These are phyloP conservation scores for Cryptococcus amylolentus DNA, from an alignment of 1,284 basidiomycete species.

Conservation along the genomic window DNA sequence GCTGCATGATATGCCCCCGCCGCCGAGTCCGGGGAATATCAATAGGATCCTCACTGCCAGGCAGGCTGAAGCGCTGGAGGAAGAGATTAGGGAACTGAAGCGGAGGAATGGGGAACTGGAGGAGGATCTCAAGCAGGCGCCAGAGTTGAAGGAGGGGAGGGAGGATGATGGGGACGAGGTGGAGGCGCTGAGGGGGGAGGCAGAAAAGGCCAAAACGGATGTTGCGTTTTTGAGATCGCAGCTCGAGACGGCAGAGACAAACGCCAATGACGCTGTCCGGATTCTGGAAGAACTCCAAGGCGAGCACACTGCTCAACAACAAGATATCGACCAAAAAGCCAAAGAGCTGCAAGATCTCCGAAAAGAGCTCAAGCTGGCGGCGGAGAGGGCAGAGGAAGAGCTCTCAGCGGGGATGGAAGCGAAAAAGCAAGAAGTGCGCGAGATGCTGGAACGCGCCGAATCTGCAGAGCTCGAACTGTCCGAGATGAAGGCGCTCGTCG, in stretches of 20 bases:
- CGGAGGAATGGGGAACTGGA: conserved; percentile 37
- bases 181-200: conserved; percentile 36
- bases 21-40: conserved; percentile 44
- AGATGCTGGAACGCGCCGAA: conserved; percentile 39
- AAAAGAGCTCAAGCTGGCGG: conserved; percentile 40
- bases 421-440: conserved; percentile 44
- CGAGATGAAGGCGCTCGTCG: conserved; percentile 40
- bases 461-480: conserved; percentile 32
- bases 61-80: conserved; percentile 47
- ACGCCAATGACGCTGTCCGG: conserved; percentile 36
- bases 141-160: conserved; percentile 20
- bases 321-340: conserved; percentile 30
- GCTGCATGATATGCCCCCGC: conserved; percentile 47
- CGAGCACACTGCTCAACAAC: conserved; percentile 25
- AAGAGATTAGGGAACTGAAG: conserved; percentile 38
- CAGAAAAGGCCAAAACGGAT: conserved; percentile 26
- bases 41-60: conserved; percentile 18
- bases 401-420: conserved; percentile 50
- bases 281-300: conserved; percentile 36
- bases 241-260: conserved; percentile 36
- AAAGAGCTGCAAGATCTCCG: conserved; percentile 37
- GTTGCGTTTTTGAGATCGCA: conserved; percentile 31
- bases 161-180: conserved; percentile 15
- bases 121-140: conserved; percentile 16
- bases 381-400: conserved; percentile 39